Evolutionary conservation across 1,284 basidiomycete genomes (phyloP).

Genomic region (Dichomitus squalens): DNA sequence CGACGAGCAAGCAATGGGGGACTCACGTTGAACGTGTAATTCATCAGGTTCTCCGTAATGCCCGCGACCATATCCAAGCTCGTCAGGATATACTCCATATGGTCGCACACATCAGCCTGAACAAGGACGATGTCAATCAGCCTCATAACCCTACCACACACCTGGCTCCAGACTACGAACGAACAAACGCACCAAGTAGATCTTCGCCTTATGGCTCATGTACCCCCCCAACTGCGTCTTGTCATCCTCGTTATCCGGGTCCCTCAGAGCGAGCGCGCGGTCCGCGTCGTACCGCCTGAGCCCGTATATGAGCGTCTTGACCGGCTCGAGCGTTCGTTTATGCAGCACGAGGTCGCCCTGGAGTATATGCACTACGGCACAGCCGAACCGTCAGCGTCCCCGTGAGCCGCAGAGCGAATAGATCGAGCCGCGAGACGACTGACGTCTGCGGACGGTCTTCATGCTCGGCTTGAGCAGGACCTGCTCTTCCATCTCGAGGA

Average conservation of each 20-base stretch:
- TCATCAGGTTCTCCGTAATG: constrained; percentile 70
- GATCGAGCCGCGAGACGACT: too few species aligned
- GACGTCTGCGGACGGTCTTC: constrained; percentile 58
- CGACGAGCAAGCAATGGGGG: not conserved
- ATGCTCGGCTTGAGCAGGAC: constrained; percentile 62
- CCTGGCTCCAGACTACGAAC: too few species aligned
- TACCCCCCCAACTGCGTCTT: constrained; percentile 59
- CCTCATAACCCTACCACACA: too few species aligned
- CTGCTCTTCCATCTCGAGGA: constrained; percentile 60
- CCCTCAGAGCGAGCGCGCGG: constrained; percentile 53
- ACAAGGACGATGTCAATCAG: not conserved
- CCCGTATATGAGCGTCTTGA: constrained; percentile 68
- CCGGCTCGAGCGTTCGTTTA: constrained; percentile 68
- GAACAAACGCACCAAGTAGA: constrained; percentile 54
- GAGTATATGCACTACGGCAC: constrained; percentile 66
- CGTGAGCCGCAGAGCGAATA: too few species aligned
- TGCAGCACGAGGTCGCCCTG: constrained; percentile 72
- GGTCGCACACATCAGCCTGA: constrained; percentile 69
- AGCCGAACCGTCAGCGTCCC: too few species aligned
- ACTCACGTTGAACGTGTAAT: constrained; percentile 64
- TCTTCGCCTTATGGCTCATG: constrained; percentile 69
- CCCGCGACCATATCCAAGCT: constrained; percentile 70
- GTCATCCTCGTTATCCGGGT: constrained; percentile 38
- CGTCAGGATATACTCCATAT: constrained; percentile 67
- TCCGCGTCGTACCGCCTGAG: constrained; percentile 67